Conservation (phyloP, 2,329 filamentous ascomycete genomes). For the Colletotrichum noveboracense region DNA sequence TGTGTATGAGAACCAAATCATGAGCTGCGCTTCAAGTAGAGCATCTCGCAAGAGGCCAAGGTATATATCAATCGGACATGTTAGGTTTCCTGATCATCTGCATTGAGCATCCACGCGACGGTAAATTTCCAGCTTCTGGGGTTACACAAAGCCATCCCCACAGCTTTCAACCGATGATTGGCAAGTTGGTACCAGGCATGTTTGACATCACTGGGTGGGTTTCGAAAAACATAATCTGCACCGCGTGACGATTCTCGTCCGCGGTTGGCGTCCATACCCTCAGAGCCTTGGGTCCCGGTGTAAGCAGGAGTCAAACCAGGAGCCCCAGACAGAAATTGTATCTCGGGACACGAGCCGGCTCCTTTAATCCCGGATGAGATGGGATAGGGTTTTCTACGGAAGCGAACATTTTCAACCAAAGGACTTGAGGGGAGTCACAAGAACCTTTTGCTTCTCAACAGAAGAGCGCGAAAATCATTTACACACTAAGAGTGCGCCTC, state of each 20-base stretch:
- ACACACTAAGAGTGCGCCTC: background rate
- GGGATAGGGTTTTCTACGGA: background rate
- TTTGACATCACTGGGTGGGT: background rate
- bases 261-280: background rate
- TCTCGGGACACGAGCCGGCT: background rate
- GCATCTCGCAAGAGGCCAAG: background rate
- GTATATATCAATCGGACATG: background rate
- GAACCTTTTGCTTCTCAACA: background rate
- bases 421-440: background rate
- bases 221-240: background rate
- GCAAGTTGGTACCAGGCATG: background rate
- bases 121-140: background rate
- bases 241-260: background rate
- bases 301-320: background rate
- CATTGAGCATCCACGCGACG: background rate
- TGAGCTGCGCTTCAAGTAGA: background rate
- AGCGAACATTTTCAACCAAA: background rate
- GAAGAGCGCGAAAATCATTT: background rate
- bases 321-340: background rate
- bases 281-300: background rate
- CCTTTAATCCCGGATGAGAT: background rate
- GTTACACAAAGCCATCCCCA: background rate
- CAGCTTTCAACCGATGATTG: background rate
- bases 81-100: background rate
- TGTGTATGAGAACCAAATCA: background rate